Conservation (phyloP, 1,284 basidiomycete species). For the Fomitopsis pinicola region DNA sequence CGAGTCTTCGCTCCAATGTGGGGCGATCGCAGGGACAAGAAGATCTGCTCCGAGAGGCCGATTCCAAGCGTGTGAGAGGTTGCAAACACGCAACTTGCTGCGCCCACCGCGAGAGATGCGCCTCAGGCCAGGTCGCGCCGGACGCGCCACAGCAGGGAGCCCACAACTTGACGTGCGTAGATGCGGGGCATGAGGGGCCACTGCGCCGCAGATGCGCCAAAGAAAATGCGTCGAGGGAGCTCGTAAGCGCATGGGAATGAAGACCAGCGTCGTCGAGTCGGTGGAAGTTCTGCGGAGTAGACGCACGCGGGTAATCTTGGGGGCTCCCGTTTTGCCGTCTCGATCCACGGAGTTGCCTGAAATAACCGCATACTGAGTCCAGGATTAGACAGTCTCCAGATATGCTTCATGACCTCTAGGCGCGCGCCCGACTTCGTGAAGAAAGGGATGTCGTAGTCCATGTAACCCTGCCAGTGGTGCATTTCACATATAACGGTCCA, state of each 20-base stretch:
- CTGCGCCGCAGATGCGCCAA: not conserved
- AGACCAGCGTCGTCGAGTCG: not conserved
- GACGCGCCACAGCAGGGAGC: not conserved
- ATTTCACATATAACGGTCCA: no score
- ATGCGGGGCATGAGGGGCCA: not conserved
- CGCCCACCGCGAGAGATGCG: not conserved
- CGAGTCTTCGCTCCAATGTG: not conserved
- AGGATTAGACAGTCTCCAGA: no score
- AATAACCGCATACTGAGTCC: no score
- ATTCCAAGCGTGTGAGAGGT: not conserved
- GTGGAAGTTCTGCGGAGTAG: not conserved
- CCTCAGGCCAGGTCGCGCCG: not conserved
- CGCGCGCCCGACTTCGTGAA: no score
- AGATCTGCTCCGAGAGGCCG: not conserved
- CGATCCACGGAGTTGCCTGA: slow-evolving; percentile 51
- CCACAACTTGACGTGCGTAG: not conserved
- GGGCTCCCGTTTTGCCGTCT: not conserved
- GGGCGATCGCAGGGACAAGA: not conserved
- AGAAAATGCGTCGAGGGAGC: not conserved
- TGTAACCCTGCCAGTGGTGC: no score
- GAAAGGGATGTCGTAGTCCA: no score
- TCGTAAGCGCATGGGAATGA: not conserved
- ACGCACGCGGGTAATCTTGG: not conserved
- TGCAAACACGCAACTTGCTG: not conserved
- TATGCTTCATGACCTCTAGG: no score